These are phyloP conservation scores for Phyllosticta capitalensis DNA, from an alignment of 2,329 filamentous ascomycete species.

Conservation along the genomic window DNA sequence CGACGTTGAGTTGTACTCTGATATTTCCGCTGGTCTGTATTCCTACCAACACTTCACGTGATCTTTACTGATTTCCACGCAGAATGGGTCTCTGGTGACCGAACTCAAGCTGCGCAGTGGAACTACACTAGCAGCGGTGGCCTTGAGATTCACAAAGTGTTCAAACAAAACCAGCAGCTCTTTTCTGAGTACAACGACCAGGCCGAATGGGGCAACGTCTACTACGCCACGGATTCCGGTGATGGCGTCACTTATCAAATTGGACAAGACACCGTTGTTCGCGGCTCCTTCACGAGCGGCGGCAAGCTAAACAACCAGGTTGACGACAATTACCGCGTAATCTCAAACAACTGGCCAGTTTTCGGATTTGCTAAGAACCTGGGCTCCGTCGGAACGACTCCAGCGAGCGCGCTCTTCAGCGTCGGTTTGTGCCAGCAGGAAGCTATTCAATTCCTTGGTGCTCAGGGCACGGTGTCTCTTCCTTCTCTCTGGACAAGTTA, in stretches of 20 bases:
- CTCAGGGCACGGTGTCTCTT: conserved; percentile 27
- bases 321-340: conserved; percentile 43
- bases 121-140: conserved; percentile 36
- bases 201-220: conserved; percentile 46
- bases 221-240: conserved; percentile 39
- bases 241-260: conserved; percentile 37
- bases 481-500: conserved; percentile 43
- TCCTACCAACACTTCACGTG: not conserved
- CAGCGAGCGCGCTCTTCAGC: conserved; percentile 37
- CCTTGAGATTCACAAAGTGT: conserved; percentile 52
- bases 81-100: conserved; percentile 66
- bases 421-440: conserved; percentile 41
- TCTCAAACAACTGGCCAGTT: conserved; percentile 42
- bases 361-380: conserved; percentile 45
- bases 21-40: conserved; percentile 54
- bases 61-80: not conserved
- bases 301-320: conserved; percentile 36
- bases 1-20: conserved; percentile 60
- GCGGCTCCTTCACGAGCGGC: conserved; percentile 34
- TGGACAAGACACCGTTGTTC: conserved; percentile 37
- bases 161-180: conserved; percentile 36
- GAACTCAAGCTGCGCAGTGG: conserved; percentile 50
- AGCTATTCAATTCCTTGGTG: conserved; percentile 41
- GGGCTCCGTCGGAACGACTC: conserved; percentile 31
- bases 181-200: conserved; percentile 41